Percentiles rank a stretch among this genome's conserved stretches.
phyloP scores from a whole-genome alignment of 2,329 filamentous ascomycete species.

The Diaporthe amygdali region DNA sequence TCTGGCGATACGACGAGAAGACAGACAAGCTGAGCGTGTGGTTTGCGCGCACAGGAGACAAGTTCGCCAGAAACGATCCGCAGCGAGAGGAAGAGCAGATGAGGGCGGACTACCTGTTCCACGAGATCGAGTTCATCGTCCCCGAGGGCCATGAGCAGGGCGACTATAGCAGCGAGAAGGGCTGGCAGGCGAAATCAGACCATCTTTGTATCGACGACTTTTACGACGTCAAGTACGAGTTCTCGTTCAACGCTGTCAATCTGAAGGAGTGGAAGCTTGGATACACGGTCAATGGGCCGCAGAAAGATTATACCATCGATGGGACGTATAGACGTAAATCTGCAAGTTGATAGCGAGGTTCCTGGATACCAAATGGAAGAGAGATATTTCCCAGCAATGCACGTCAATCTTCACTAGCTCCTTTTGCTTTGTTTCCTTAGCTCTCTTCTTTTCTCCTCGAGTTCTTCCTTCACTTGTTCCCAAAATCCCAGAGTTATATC shows the following conservation, averaged over 20 bases:
- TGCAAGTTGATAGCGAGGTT: not conserved
- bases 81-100: slow-evolving; percentile 73
- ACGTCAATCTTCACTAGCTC: not conserved
- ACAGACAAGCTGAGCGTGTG: slow-evolving; percentile 70
- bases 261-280: slow-evolving; percentile 63
- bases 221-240: slow-evolving; percentile 74
- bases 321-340: slow-evolving; percentile 54
- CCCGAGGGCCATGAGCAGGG: slow-evolving; percentile 33
- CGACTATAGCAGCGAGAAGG: slow-evolving; percentile 40
- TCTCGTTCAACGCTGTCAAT: slow-evolving; percentile 63
- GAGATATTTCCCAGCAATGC: not conserved
- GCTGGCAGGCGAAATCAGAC: slow-evolving; percentile 69
- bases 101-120: slow-evolving; percentile 76
- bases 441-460: not conserved
- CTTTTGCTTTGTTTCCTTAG: not conserved
- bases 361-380: not conserved
- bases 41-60: slow-evolving; percentile 72
- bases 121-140: slow-evolving; percentile 68
- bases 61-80: slow-evolving; percentile 69
- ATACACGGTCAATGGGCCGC: slow-evolving; percentile 73
- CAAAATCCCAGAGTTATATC: no score
- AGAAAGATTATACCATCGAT: slow-evolving; percentile 73
- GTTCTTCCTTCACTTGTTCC: no score
- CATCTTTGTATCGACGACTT: slow-evolving; percentile 76
- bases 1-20: slow-evolving; percentile 72